phyloP scores from a whole-genome alignment of 148 eudicot species.

The Amaranthus cruentus region DNA sequence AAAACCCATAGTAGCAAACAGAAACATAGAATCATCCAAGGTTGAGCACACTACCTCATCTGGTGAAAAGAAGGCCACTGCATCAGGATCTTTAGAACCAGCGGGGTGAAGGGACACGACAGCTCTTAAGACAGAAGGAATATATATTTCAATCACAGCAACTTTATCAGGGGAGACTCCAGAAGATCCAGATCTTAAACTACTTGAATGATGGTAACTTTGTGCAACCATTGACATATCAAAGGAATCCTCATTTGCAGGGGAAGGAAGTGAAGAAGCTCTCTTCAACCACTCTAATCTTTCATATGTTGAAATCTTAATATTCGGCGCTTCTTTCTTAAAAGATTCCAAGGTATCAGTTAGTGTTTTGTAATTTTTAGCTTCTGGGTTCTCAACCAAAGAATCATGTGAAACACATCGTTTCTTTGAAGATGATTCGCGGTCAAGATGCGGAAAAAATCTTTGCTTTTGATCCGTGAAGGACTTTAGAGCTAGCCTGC shows the following conservation, averaged over 20 bases:
- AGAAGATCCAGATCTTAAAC: constrained; percentile 41
- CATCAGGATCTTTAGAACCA: constrained; percentile 85
- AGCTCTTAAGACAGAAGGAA: constrained; percentile 83
- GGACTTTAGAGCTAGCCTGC: constrained; percentile 90
- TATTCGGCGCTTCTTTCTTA: constrained; percentile 59
- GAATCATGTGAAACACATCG: constrained; percentile 44
- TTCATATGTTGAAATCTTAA: constrained; percentile 56
- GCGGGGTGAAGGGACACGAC: constrained; percentile 80
- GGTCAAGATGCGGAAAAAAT: constrained; percentile 80
- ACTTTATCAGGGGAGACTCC: constrained; percentile 46
- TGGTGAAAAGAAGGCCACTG: constrained; percentile 89
- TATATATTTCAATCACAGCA: constrained; percentile 69
- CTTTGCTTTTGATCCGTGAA: constrained; percentile 81
- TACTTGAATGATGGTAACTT: constrained; percentile 43
- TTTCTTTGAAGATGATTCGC: constrained; percentile 52
- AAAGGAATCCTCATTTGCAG: constrained; percentile 41
- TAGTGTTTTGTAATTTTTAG: constrained; percentile 40
- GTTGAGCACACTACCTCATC: constrained; percentile 65
- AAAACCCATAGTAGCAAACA: background rate
- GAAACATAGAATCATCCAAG: background rate
- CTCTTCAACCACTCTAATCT: constrained; percentile 82
- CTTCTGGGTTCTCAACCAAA: constrained; percentile 42
- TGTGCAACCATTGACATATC: constrained; percentile 45
- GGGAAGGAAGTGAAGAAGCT: constrained; percentile 59
- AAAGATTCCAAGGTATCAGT: constrained; percentile 44